These are phyloP conservation scores for Tuber microsphaerosporum DNA, from an alignment of 495 filamentous ascomycete genomes.

Conservation along the genomic window DNA sequence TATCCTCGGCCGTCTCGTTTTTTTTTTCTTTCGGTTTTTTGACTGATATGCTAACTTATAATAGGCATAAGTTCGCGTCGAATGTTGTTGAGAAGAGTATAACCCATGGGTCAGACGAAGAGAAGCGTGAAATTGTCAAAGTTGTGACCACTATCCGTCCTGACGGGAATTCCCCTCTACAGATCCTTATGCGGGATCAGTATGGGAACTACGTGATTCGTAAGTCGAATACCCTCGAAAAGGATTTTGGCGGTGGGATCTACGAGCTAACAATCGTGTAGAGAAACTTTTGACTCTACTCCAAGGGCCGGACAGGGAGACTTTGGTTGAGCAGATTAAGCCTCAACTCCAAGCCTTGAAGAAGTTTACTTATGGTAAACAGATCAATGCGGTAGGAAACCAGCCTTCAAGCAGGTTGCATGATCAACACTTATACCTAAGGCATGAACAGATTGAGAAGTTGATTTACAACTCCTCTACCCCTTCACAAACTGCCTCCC, in stretches of 20 bases:
- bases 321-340: constrained; percentile 64
- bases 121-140: constrained; percentile 64
- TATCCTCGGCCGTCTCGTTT: background rate
- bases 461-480: constrained; percentile 41
- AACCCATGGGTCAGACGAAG: constrained; percentile 59
- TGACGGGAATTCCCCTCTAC: constrained; percentile 60
- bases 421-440: constrained; percentile 19
- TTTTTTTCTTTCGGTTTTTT: background rate
- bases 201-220: constrained; percentile 97
- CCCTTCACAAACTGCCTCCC: constrained; percentile 41
- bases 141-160: constrained; percentile 56
- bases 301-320: constrained; percentile 55
- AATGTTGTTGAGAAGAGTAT: constrained; percentile 98
- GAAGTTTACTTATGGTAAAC: constrained; percentile 67
- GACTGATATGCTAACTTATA: background rate
- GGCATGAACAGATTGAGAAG: constrained; percentile 40
- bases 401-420: constrained; percentile 14
- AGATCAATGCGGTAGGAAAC: constrained; percentile 50
- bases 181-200: constrained; percentile 76
- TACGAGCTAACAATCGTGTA: constrained; percentile 47
- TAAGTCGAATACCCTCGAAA: constrained; percentile 50
- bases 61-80: constrained; percentile 81
- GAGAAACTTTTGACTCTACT: constrained; percentile 73
- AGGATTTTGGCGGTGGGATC: constrained; percentile 1
- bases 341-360: constrained; percentile 66